Conservation (phyloP, 1,284 basidiomycete genomes). For the Cerrena zonata region DNA sequence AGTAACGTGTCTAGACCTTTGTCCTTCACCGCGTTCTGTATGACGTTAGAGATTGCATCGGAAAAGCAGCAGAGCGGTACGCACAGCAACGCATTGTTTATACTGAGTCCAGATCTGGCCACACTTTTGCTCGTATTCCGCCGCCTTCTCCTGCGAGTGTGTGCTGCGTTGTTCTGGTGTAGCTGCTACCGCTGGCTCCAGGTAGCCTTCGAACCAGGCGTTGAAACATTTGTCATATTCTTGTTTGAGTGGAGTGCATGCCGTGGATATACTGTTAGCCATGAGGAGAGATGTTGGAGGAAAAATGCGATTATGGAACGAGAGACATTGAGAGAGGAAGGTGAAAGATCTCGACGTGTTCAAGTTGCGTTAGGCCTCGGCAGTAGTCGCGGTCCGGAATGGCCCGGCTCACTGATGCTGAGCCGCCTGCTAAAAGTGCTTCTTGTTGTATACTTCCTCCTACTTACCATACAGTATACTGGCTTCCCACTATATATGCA, state of each 20-base stretch:
- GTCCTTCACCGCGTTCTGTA: constrained; percentile 77
- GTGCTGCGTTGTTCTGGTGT: constrained; percentile 39
- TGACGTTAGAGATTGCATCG: not conserved
- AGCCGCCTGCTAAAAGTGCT: too few relatives aligned
- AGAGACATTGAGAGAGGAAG: too few relatives aligned
- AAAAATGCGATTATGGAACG: too few relatives aligned
- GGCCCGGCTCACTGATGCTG: too few relatives aligned
- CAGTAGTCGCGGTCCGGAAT: too few relatives aligned
- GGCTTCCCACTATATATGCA: too few relatives aligned
- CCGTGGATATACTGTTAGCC: constrained; percentile 68
- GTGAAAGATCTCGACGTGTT: too few relatives aligned
- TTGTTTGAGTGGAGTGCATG: constrained; percentile 86
- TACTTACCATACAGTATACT: too few relatives aligned
- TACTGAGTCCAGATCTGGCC: constrained; percentile 78
- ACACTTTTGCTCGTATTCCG: constrained; percentile 79
- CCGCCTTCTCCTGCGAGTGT: constrained; percentile 55
- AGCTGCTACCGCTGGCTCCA: constrained; percentile 65
- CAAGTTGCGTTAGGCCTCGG: too few relatives aligned
- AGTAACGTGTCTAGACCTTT: constrained; percentile 74
- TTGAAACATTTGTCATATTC: constrained; percentile 93
- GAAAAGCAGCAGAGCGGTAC: constrained; percentile 17
- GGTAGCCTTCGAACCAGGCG: constrained; percentile 91
- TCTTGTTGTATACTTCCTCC: too few relatives aligned
- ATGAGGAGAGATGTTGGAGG: constrained; percentile 30
- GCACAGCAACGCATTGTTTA: constrained; percentile 71